phyloP scores from a whole-genome alignment of 2,329 filamentous ascomycete species.

The Fusarium sp. region DNA sequence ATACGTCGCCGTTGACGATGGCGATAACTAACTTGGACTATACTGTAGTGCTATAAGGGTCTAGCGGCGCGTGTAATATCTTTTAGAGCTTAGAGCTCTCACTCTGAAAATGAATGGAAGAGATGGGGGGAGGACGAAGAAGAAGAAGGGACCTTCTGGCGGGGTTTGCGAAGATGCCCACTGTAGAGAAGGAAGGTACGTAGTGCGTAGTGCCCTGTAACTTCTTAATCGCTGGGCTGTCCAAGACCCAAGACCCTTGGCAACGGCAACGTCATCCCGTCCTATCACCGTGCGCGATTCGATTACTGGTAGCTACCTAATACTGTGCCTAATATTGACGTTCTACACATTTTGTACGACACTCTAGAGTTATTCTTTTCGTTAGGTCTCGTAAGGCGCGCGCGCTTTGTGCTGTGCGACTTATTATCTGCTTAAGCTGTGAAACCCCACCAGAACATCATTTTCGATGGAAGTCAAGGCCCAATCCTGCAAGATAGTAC shows the following conservation, averaged over 20 bases:
- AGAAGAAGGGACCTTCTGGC: conserved; percentile 36
- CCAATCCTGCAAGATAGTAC: conserved; percentile 2
- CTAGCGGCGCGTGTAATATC: neutral
- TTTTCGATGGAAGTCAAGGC: neutral
- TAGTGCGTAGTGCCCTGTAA: conserved; percentile 18
- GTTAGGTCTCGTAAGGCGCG: neutral
- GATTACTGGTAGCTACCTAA: neutral
- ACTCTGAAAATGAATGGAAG: neutral
- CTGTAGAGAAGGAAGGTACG: neutral
- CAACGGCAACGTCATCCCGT: conserved; percentile 35
- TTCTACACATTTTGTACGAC: neutral
- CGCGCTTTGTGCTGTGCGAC: neutral
- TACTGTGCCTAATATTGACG: neutral
- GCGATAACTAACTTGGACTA: conserved; percentile 3
- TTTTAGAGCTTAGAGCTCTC: conserved; percentile 29
- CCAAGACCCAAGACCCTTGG: conserved; percentile 28
- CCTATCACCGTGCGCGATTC: conserved; percentile 7
- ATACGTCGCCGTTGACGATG: conserved; percentile 22
- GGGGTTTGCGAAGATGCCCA: conserved; percentile 32
- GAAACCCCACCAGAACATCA: neutral
- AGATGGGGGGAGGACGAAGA: conserved; percentile 9
- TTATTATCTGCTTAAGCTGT: neutral
- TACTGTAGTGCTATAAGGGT: neutral
- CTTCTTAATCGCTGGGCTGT: conserved; percentile 7
- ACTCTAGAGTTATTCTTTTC: conserved; percentile 8